A percentile compares a stretch with the other conserved stretches of the same genome.
phyloP scores from a whole-genome alignment of 2,329 filamentous ascomycete species.

The Fusarium foetens region DNA sequence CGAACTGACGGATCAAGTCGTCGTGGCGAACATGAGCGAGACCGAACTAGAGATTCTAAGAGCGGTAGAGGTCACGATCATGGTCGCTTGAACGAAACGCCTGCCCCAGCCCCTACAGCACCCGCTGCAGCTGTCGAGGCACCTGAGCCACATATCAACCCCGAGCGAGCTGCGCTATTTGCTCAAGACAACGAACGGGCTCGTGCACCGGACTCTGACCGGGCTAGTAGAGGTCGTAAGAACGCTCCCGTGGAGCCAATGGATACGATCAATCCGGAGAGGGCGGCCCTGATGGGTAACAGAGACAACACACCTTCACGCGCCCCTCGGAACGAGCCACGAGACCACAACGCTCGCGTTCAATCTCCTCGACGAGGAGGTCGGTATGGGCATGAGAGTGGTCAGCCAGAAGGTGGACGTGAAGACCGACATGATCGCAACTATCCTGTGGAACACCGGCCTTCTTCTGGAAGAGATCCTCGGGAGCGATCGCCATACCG shows the following conservation, averaged over 20 bases:
- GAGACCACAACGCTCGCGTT: conserved; percentile 53
- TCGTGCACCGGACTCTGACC: conserved; percentile 47
- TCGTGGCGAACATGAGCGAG: conserved; percentile 55
- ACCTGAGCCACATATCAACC: conserved; percentile 63
- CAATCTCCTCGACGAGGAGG: conserved; percentile 61
- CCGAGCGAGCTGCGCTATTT: conserved; percentile 64
- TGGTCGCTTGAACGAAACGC: conserved; percentile 43
- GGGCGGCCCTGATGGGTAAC: conserved; percentile 59
- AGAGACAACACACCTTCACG: conserved; percentile 50
- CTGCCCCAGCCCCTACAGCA: conserved; percentile 43
- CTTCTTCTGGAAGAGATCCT: conserved; percentile 43
- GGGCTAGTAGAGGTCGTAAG: conserved; percentile 44
- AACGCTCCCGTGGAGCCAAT: conserved; percentile 44
- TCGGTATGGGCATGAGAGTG: conserved; percentile 47
- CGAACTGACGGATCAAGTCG: conserved; percentile 50
- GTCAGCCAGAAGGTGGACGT: conserved; percentile 50
- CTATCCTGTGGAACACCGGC: conserved; percentile 50
- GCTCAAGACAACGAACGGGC: conserved; percentile 49
- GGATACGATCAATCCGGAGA: conserved; percentile 59
- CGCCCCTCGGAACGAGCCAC: conserved; percentile 55
- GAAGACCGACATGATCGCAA: conserved; percentile 61
- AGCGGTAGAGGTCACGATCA: conserved; percentile 44
- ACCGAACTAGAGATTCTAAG: conserved; percentile 50
- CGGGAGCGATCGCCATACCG: conserved; percentile 51
- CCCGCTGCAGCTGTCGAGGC: conserved; percentile 39